A percentile compares a stretch with the other conserved stretches of the same genome.
These are phyloP conservation scores for Chaetomium strumarium DNA, from an alignment of 2,329 filamentous ascomycete genomes.

Conservation along the genomic window DNA sequence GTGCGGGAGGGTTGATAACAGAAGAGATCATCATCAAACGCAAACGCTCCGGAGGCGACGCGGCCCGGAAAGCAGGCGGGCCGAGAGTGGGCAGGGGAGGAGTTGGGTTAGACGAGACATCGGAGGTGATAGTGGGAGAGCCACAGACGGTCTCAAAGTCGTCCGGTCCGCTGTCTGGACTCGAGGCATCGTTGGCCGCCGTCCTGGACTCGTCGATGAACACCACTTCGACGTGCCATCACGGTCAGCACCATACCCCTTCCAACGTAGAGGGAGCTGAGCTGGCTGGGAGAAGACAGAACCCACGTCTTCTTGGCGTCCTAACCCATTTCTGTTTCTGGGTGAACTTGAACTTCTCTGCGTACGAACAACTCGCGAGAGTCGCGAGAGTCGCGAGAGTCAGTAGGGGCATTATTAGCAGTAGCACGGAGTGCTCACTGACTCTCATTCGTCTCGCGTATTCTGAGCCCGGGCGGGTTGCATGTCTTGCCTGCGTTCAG, in stretches of 20 bases:
- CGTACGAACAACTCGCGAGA: too few relatives aligned
- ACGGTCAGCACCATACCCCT: background rate
- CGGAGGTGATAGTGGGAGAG: constrained; percentile 4
- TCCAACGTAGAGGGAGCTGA: background rate
- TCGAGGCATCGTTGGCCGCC: constrained; percentile 17
- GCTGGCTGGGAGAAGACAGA: background rate
- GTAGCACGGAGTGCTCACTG: background rate
- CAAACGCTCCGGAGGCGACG: constrained; percentile 11
- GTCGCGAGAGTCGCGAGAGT: too few relatives aligned
- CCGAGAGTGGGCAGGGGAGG: background rate
- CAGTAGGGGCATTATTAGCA: background rate
- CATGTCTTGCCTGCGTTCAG: constrained; percentile 25
- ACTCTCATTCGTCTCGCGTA: constrained; percentile 27
- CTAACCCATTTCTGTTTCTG: constrained; percentile 32
- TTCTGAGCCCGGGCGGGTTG: constrained; percentile 29
- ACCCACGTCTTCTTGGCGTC: constrained; percentile 27
- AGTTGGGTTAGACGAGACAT: background rate
- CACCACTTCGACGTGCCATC: constrained; percentile 21
- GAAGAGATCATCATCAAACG: constrained; percentile 13
- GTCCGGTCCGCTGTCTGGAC: constrained; percentile 18
- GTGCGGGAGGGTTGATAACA: background rate
- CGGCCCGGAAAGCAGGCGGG: background rate
- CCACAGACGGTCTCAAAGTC: constrained; percentile 13
- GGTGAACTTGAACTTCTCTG: constrained; percentile 28
- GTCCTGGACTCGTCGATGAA: constrained; percentile 27